Evolutionary conservation across 495 filamentous ascomycete species (phyloP).

Genomic region (Penicillium subrubescens): DNA sequence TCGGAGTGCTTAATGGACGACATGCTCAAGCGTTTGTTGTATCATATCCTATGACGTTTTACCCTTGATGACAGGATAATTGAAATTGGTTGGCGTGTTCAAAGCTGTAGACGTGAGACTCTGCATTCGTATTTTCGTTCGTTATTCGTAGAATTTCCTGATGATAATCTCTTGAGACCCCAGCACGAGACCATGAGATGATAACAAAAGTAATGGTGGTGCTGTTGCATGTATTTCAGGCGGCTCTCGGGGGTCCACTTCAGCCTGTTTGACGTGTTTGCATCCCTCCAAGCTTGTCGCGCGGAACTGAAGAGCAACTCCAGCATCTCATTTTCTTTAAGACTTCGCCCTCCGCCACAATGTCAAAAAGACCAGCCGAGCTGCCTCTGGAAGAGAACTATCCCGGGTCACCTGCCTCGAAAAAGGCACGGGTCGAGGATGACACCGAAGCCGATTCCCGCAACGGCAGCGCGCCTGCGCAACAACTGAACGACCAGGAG

Average conservation of each 20-base stretch:
- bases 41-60: conserved; percentile 47
- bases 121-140: background rate
- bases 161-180: background rate
- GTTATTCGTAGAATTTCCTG: background rate
- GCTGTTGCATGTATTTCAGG: background rate
- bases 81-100: conserved; percentile 11
- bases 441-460: conserved; percentile 37
- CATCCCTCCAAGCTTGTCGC: conserved; percentile 18
- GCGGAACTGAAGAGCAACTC: conserved; percentile 3
- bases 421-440: conserved; percentile 71
- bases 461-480: conserved; percentile 45
- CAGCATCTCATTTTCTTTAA: conserved; percentile 11
- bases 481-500: conserved; percentile 37
- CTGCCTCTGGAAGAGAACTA: conserved; percentile 70
- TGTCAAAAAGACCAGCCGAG: conserved; percentile 78
- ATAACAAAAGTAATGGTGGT: background rate
- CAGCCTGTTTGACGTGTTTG: conserved; percentile 48
- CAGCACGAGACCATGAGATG: background rate
- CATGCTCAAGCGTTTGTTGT: conserved; percentile 37
- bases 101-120: conserved; percentile 8
- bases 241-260: background rate
- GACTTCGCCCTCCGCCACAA: conserved; percentile 37
- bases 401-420: conserved; percentile 70
- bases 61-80: conserved; percentile 32
- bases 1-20: conserved; percentile 58